Percentiles rank a stretch among this genome's conserved stretches.
Conservation (phyloP, 306 rosid genomes). For the Cucumis sativus region Cucumber_9930_V3 NC_026657.2:36192001-36192500, state of each 20-base stretch:
- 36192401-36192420: neutral
- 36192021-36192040: slow-evolving; percentile 72
- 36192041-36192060: slow-evolving; percentile 96
- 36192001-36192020: slow-evolving; percentile 31
- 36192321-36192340: neutral
- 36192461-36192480: slow-evolving; percentile 88
- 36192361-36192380: neutral
- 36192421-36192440: neutral
- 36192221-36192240: neutral
- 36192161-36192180: slow-evolving; percentile 63
- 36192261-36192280: neutral
- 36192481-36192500: slow-evolving; percentile 95
- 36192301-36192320: neutral
- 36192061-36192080: slow-evolving; percentile 82
- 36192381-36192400: neutral
- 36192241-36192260: neutral
- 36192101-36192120: slow-evolving; percentile 82
- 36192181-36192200: neutral
- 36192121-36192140: slow-evolving; percentile 78
- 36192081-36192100: slow-evolving; percentile 79
- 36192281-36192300: neutral
- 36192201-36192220: neutral
- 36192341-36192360: neutral
- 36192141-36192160: slow-evolving; percentile 91
- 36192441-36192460: neutral